Evolutionary conservation across 345 rosid genomes (phyloP), one percentile per base, ranked within the genome.

Genomic region (Hibiscus trionum): DNA sequence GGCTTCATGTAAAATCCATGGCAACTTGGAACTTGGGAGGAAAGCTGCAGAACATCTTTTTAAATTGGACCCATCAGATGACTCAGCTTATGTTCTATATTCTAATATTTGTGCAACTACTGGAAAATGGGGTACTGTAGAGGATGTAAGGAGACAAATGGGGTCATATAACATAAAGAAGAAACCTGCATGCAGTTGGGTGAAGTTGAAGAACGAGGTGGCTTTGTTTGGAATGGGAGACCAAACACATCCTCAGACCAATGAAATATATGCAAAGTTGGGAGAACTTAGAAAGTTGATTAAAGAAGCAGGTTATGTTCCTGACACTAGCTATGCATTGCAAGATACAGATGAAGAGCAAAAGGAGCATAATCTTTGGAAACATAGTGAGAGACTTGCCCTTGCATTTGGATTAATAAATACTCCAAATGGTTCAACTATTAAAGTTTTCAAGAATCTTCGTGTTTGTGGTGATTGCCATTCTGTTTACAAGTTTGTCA

Each of bases 301-400:
- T 16, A 87, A 78, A 77, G 96, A 89, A 80, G 90, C 91, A 26
- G 96, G 98, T 53, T 89, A 88, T 73, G 78, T 91, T 24, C 84
- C 97, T 15, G 92, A 93, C 69, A 93, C 91, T 17, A 88, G 91
- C 84, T 78, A 79, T 63, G 87, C 92, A 21, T 80, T 91, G 83
- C 98, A 91, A 61, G 98, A 93, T 72, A 91, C 93, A 33, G 93
- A 93, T 75, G 98, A 89, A 75, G 98, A 93, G 77, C 96, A 91
- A 56, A 93, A 89, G 78, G 98, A 91, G 69, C 93, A 89, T 26
- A 87, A 86, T 77, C 91, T 91, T 47, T 89, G 97, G 98, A 88
- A 85, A 73, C 97, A 91, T 64, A 89, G 97, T 42, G 97, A 91
- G 81, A 87, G 94, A 83, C 88, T 93, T 0, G 98, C 98, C 14